phyloP scores from a whole-genome alignment of 306 rosid genomes.

The Oemleria cerasiformis region DNA sequence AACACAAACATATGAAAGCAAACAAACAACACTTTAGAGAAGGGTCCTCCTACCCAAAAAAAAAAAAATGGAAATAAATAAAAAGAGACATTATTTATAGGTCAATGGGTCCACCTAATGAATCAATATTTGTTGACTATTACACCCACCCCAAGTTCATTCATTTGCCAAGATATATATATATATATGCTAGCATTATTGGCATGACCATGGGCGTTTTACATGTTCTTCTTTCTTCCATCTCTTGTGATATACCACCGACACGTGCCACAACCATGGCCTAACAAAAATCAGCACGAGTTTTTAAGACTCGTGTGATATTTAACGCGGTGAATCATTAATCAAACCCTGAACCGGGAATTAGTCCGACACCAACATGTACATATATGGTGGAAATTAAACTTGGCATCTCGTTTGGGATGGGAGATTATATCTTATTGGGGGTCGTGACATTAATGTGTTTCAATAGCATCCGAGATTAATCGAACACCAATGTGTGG shows the following conservation, averaged over 20 bases:
- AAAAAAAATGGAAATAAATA: too few relatives aligned
- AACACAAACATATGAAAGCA: conserved; percentile 53
- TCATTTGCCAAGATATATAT: conserved; percentile 6
- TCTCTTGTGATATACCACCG: background rate
- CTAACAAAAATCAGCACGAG: background rate
- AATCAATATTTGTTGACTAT: conserved; percentile 48
- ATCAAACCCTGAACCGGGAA: too few relatives aligned
- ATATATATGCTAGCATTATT: conserved; percentile 1
- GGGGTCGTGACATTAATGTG: too few relatives aligned
- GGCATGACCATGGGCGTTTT: background rate
- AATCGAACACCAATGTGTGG: too few relatives aligned
- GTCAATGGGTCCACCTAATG: conserved; percentile 70
- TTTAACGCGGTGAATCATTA: too few relatives aligned
- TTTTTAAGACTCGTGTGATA: background rate
- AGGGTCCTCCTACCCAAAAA: background rate
- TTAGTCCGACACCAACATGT: too few relatives aligned
- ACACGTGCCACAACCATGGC: conserved; percentile 6
- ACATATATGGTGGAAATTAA: too few relatives aligned
- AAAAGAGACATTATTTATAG: conserved; percentile 12
- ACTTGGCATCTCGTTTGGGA: too few relatives aligned
- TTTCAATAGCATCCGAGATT: too few relatives aligned
- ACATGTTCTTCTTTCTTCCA: background rate
- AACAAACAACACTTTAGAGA: conserved; percentile 39
- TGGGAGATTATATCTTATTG: too few relatives aligned
- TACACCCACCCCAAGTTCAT: conserved; percentile 39